Base-by-base conservation (phyloP, 805 yeast genomes). In the Schizosaccharomyces osmophilus region DNA sequence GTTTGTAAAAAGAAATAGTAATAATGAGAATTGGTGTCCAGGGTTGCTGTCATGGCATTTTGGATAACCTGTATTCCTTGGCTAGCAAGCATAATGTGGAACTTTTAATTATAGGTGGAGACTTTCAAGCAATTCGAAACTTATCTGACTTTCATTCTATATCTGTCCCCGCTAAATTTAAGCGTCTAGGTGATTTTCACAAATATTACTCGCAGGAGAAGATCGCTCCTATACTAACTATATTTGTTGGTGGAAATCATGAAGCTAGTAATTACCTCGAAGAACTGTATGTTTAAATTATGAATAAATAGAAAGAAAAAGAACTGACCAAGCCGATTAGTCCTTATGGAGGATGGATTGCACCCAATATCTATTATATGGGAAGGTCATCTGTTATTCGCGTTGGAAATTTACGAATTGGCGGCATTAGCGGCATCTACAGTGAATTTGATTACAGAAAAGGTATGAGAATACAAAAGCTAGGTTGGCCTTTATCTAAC, bases 171-270 rank as follows among this genome's bases (percentile, higher is more conserved):
- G 72, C 73, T 0, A 90, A 90, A 69, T 93, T 85, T 70, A 77
- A 78, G 57, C 70, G 70, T 54, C 68, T 87, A 66, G 95, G 96
- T 1, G 95, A 90, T 66, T 93, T 90, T 70, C 80, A 78, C 55
- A 73, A 78, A 29, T 90, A 88, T 69, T 86, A 85, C 67, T 68
- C 68, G 0, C 87, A 90, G 0, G 65, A 67, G 22, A 73, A 72
- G 59, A 70, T 61, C 36, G 95, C 95, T 0, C 95, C 96, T 0
- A 75, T 84, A 0, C 71, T 81, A 41, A 90, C 97, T 0, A 66
- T 93, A 0, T 84, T 90, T 65, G 80, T 93, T 54, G 97, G 98
- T 2, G 98, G 98, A 0, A 93, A 93, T 71, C 98, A 93, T 68
- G 98, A 93, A 69, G 82, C 93, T 3, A 85, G 94, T 63, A 80